Conservation (phyloP, 1,284 basidiomycete species). For the Trichosporon inkin region DNA sequence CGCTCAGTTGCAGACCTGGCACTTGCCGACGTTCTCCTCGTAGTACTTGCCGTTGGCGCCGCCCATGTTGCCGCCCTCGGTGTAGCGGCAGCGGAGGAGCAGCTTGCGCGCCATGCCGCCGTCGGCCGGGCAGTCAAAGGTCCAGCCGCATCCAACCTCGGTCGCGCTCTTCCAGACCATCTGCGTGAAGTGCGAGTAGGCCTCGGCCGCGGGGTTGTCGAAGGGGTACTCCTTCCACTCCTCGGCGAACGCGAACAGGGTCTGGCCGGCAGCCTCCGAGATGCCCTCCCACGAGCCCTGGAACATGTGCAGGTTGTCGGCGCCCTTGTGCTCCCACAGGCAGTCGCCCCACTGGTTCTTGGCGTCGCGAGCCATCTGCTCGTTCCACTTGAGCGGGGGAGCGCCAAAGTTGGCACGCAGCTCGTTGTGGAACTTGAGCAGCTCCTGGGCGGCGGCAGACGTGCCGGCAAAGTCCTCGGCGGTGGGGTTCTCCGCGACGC, state of each 20-base stretch:
- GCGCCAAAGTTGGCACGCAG: constrained; percentile 15
- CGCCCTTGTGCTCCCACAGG: constrained; percentile 8
- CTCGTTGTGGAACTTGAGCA: constrained; percentile 18
- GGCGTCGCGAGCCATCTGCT: neutral
- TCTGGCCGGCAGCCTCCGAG: neutral
- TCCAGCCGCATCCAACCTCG: constrained; percentile 38
- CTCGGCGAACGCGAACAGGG: constrained; percentile 11
- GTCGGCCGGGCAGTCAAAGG: neutral
- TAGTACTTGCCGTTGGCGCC: neutral
- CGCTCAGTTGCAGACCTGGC: neutral
- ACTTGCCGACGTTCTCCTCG: neutral
- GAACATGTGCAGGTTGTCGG: constrained; percentile 11
- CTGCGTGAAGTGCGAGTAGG: constrained; percentile 24
- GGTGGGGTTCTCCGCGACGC: constrained; percentile 28
- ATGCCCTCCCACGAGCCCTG: neutral
- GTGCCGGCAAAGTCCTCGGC: constrained; percentile 24
- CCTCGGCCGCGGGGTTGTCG: constrained; percentile 23
- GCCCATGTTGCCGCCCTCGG: neutral
- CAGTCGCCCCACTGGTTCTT: neutral
- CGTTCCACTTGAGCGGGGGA: constrained; percentile 10
- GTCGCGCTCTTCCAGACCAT: constrained; percentile 46
- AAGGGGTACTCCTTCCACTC: constrained; percentile 21
- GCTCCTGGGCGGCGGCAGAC: constrained; percentile 6
- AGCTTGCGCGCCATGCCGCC: constrained; percentile 4
- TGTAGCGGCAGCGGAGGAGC: neutral